Base-by-base conservation (phyloP, 2,329 filamentous ascomycete genomes). In the Exophiala dermatitidis region DNA sequence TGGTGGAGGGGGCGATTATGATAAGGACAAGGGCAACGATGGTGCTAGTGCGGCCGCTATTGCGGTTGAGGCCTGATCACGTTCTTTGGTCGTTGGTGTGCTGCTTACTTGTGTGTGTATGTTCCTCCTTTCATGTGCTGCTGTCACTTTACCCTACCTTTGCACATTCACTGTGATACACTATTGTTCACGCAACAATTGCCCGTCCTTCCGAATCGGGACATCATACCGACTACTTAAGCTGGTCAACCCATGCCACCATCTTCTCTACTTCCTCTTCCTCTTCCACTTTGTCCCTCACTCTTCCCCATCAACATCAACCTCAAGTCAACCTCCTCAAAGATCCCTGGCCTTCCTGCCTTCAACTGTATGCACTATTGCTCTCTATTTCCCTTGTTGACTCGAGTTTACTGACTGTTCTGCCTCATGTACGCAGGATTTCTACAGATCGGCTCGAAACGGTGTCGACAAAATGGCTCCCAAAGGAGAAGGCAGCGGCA, bases 391-490 rank as follows among this genome's bases (percentile, higher is more conserved):
- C 19, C 19, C 19, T 19, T 19, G 19, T 19, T 19, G 19, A 19
- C 19, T 19, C 19, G 19, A 19, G 19, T 41, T 28, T 28, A 10
- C 38, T 41, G 10, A 41, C 38, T 26, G 19, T 12, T 6, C 28
- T 28, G 10, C 6, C 9, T 28, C n/a, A 26, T 28, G 26, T 41
- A 41, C 36, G 19, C 6, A 38, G 36, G 7, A n/a, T 12, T n/a
- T 38, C 36, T 19, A 38, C 12, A 41, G 38, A 41, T 41, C 38
- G 12, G 9, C 38, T 41, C 5, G 28, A 5, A 5, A 10, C 19
- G 5, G 10, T 12, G 10, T 38, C 36, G 9, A 38, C 36, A 52
- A 52, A 29, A 56, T 55, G 51, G 42, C 50, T 48, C 48, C 53
- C 34, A 52, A 48, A 38, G 45, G 32, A 5, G 48, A 57, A n/a